Percentiles rank a stretch among this genome's conserved stretches.
Conservation (phyloP, 2,329 filamentous ascomycete species). For the Scolecobasidium constrictum region DNA sequence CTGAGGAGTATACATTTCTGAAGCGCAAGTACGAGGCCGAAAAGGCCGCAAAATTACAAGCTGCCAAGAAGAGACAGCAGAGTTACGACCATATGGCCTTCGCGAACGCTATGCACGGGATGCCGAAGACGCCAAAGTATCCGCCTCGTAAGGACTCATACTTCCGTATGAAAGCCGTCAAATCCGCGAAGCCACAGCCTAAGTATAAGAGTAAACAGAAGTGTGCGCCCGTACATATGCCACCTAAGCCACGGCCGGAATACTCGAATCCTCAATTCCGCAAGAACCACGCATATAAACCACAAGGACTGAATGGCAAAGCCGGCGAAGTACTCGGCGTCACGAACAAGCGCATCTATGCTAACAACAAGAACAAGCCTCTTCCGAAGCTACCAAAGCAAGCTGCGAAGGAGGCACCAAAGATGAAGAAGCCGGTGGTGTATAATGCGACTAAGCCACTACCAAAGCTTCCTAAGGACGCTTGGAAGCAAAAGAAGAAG, state of each 20-base stretch:
- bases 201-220: not conserved
- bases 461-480: no score
- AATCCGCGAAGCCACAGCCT: not conserved
- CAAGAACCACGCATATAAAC: not conserved
- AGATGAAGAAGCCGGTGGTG: no score
- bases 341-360: conserved; percentile 1
- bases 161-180: not conserved
- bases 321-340: not conserved
- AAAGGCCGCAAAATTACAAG: not conserved
- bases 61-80: not conserved
- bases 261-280: not conserved
- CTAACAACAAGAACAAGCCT: no score
- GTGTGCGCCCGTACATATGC: not conserved
- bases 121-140: not conserved
- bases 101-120: not conserved
- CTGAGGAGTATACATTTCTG: not conserved
- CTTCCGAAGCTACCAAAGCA: not conserved
- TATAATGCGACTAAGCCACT: no score
- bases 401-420: not conserved
- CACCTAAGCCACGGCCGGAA: not conserved
- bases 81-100: not conserved
- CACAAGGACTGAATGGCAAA: not conserved
- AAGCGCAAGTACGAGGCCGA: not conserved
- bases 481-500: no score
- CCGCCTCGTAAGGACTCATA: not conserved